phyloP scores from a whole-genome alignment of 148 eudicot genomes.

The Fagopyrum esculentum region DNA sequence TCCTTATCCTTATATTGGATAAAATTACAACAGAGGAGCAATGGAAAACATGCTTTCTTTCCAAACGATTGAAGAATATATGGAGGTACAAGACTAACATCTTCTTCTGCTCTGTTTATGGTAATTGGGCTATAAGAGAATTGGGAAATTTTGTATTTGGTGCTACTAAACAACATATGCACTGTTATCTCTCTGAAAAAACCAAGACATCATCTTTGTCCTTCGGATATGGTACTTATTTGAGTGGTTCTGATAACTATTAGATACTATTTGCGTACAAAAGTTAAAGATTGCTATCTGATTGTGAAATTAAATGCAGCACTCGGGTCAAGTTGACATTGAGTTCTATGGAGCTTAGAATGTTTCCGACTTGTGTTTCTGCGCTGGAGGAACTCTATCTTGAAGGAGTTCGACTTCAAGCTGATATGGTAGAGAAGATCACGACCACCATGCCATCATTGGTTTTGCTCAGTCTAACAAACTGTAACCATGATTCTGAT shows the following conservation, averaged over 20 bases:
- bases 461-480: background rate
- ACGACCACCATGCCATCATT: background rate
- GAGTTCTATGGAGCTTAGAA: background rate
- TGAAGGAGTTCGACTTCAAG: background rate
- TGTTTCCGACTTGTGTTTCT: background rate
- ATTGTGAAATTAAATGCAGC: background rate
- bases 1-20: background rate
- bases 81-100: background rate
- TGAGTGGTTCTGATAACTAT: background rate
- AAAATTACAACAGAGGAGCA: background rate
- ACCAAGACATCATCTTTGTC: background rate
- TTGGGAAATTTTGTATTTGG: background rate
- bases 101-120: background rate
- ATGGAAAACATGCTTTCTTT: background rate
- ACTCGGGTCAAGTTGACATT: background rate
- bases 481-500: background rate
- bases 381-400: background rate
- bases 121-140: background rate
- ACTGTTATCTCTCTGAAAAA: background rate
- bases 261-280: background rate
- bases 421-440: background rate
- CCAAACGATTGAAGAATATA: background rate
- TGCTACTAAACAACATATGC: background rate
- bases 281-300: background rate
- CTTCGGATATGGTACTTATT: background rate